Base-by-base conservation (phyloP, 202 grass and related monocot genomes). In the Brachypodium distachyon region DNA sequence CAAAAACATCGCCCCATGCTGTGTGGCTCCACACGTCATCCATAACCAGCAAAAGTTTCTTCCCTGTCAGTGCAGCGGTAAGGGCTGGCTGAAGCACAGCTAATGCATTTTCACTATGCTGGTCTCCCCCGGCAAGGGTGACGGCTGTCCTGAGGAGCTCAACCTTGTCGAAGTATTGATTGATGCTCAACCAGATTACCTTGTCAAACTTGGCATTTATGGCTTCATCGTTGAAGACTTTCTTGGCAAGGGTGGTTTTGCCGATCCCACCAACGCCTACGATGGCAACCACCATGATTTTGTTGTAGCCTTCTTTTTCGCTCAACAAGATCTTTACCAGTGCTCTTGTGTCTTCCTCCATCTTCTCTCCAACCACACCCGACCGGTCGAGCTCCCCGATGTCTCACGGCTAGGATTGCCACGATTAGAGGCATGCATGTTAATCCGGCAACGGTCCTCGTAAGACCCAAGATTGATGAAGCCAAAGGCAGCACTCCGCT, bases 41-140 rank as follows among this genome's bases (percentile, higher is more conserved):
- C 4, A 87, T 22, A 26, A 87, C 71, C 5, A 87, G 61, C 3
- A 84, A 69, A 8, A 54, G 17, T 41, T 81, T 55, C 12, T 70
- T 63, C 0, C 25, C 57, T 0, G 17, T 16, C 34, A 9, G 42
- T 22, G 28, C 10, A 14, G 12, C 11, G 17, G 31, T 21, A 36
- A 61, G 74, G 18, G 38, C 23, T 34, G 1, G 23, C 46, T 12
- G 58, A 36, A 61, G 32, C 32, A 19, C 17, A 37, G 32, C 1
- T 32, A 61, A 61, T 7, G 3, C 32, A 0, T 36, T 61, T 61
- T 21, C 32, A 37, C 58, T 32, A 4, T 2, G 5, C 1, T 60
- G 29, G 4, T 18, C 27, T 19, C 47, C 67, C 4, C 57, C 47
- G 0, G 48, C 57, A 0, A 1, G 6, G 0, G n/a, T 39, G 26